Evolutionary conservation across 2,329 filamentous ascomycete genomes (phyloP), one percentile per base, ranked within the genome.

Genomic region (Cercospora sp.): DNA sequence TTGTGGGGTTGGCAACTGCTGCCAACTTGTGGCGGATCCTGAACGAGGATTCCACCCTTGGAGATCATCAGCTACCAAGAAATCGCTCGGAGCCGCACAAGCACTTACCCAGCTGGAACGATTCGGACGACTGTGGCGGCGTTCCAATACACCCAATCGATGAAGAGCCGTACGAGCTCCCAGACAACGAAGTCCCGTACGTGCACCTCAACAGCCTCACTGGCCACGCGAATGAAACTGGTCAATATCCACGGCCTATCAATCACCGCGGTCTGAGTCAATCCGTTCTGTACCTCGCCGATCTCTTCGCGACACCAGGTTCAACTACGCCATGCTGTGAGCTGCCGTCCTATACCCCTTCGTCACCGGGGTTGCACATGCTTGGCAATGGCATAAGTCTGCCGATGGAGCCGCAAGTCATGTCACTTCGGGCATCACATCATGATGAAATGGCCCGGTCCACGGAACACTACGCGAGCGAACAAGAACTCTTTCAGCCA

Each of bases 11-110:
- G 16, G 67, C 69, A 5, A 69, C 70, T 13, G 72, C 74, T 18
- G 74, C 73, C 10, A 75, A 73, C 39, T 64, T 76, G 36, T 76
- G 75, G 75, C 65, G 67, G 30, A 75, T 77, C 45, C 73, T 76
- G 30, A 69, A 31, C n/a, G 60, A 65, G 5, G 45, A 65, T 31
- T 1, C 31, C 12, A 12, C 18, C n/a, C 30, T 59, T 23, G n/a
- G 57, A 13, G 57, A 48, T 18, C 26, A 51, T 8, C 63, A 58
- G 10, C 42, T 33, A 10, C n/a, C 20, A 20, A 53, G 48, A 9
- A 26, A 53, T 7, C 12, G 28, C 4, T 5, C 2, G 13, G 20
- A 20, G 20, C 5, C 20, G 48, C 48, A 53, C 10, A 53, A 53
- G 20, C 18, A 3, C 8, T 20, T 51, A 10, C 12, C 62, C 7